Evolutionary conservation across 2,329 filamentous ascomycete genomes (phyloP), one percentile per base, ranked within the genome.

Genomic region (Aspergillus quadrilineatus): DNA sequence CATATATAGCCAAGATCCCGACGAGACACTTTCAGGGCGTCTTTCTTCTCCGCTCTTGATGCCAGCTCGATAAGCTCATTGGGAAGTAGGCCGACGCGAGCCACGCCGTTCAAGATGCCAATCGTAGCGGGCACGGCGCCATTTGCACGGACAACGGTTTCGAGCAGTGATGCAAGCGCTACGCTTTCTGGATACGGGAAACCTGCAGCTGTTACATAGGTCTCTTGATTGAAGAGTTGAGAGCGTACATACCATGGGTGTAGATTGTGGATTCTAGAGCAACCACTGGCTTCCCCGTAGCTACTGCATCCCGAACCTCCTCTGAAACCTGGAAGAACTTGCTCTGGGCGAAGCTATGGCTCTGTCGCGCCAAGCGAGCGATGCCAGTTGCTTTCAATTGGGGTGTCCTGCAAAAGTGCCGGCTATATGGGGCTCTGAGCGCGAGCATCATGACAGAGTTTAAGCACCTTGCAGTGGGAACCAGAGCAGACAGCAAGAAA

Each of bases 251-350:
- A 80, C 92, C 92, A 75, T 99, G 94, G 1, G 94, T 99, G 75
- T 99, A 97, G 65, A 99, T 97, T 4, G 94, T 96, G 1, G 90
- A 92, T 75, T 99, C 94, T 4, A 99, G 82, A 14, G 93, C 94
- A 9, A 99, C 92, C 4, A 99, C 87, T 0, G 94, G 93, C 66
- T 85, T 87, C 55, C 87, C 86, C 10, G 85, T 83, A 42, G 84
- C 80, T 47, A 97, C 73, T 39, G 92, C 93, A 69, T 91, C 85
- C 51, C 81, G 79, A 10, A 99, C 88, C 74, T 97, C 93, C 50
- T 93, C 88, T 1, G 90, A 92, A 42, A 96, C 80, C 52, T 80
- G 82, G 55, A 95, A 81, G 58, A 91, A 74, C 69, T 74, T 73
- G 74, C 66, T 75, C 55, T 69, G 67, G 8, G 65, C 63, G 22